A percentile compares a stretch with the other conserved stretches of the same genome.
phyloP scores from a whole-genome alignment of 352 stramenopile genomes.

The Phytopythium sindhum region DNA sequence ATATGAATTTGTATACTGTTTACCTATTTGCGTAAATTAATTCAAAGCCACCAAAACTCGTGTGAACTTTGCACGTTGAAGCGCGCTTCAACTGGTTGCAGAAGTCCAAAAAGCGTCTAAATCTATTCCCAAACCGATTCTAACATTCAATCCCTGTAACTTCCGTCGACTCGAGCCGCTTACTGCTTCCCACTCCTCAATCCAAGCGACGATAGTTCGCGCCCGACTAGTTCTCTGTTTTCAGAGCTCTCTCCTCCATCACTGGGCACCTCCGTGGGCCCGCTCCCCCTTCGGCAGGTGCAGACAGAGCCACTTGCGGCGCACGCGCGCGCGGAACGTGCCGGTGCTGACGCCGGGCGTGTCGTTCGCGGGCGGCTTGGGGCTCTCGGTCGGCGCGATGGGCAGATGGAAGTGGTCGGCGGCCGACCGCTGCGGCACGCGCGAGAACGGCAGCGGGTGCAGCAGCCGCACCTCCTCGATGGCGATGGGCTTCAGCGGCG shows the following conservation, averaged over 20 bases:
- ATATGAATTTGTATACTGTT: too few relatives aligned
- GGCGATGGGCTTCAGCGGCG: slow-evolving; percentile 25
- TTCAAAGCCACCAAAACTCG: too few relatives aligned
- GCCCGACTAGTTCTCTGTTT: too few relatives aligned
- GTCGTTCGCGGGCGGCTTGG: slow-evolving; percentile 14
- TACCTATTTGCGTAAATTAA: too few relatives aligned
- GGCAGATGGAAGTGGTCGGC: slow-evolving; percentile 54
- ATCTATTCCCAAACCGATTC: neutral
- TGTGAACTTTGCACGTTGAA: neutral
- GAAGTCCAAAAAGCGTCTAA: neutral
- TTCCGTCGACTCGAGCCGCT: neutral
- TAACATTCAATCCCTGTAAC: neutral
- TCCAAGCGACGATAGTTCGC: neutral
- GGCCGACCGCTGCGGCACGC: slow-evolving; percentile 53
- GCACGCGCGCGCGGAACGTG: slow-evolving; percentile 20
- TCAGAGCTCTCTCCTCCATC: neutral
- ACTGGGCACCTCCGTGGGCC: neutral
- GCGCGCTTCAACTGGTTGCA: neutral
- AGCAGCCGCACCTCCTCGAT: slow-evolving; percentile 52
- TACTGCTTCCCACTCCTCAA: neutral
- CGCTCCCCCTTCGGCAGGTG: slow-evolving; percentile 10
- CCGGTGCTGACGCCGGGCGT: slow-evolving; percentile 9
- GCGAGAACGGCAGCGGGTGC: slow-evolving; percentile 66
- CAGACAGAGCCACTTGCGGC: slow-evolving; percentile 38
- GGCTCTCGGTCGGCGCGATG: slow-evolving; percentile 27